Evolutionary conservation across 202 grass and related monocot genomes (phyloP), one percentile per base, ranked within the genome.

Genomic region (Schoenoplectus tabernaemontani): DNA sequence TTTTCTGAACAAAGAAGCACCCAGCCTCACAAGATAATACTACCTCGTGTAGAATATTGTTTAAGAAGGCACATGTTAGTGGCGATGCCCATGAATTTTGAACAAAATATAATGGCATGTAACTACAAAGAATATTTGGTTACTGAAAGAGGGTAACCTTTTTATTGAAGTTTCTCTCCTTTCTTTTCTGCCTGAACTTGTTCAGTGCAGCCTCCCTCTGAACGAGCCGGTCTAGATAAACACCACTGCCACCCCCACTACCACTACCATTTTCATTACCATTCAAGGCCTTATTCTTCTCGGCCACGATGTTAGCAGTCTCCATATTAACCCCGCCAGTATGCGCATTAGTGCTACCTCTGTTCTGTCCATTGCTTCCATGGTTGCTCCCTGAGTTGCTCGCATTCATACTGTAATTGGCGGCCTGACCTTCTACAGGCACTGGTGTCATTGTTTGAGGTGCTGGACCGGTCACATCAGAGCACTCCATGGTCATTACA

Each of bases 171-270:
- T 92, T 92, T 0, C 91, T 86, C 46, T 88, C 84, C 80, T 92
- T 97, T 71, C 83, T 89, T 80, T 97, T 97, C 63, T 87, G 80
- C 82, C 84, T 85, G 71, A 92, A 93, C 48, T 90, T 97, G 61
- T 69, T 86, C 15, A 97, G 42, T 5, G 92, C 90, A 84, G 88
- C 90, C 86, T 95, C 92, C 83, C 90, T 86, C 77, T 89, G 85
- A 16, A 85, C 57, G 32, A 87, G 67, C 59, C 84, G 64, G 66
- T 88, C 76, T 65, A 85, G 77, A 84, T 85, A 72, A 59, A 83
- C 81, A 33, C 83, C 86, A 78, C 85, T 87, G n/a, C 89, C 83
- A 39, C 86, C 85, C 9, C 91, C 90, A 1, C 78, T 88, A 9
- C 86, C 82, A 7, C 85, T 91, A 68, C 86, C 88, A 28, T 61